A percentile compares a stretch with the other conserved stretches of the same genome.
Conservation (phyloP, 805 yeast genomes). For the Komagataella mondaviorum region DNA sequence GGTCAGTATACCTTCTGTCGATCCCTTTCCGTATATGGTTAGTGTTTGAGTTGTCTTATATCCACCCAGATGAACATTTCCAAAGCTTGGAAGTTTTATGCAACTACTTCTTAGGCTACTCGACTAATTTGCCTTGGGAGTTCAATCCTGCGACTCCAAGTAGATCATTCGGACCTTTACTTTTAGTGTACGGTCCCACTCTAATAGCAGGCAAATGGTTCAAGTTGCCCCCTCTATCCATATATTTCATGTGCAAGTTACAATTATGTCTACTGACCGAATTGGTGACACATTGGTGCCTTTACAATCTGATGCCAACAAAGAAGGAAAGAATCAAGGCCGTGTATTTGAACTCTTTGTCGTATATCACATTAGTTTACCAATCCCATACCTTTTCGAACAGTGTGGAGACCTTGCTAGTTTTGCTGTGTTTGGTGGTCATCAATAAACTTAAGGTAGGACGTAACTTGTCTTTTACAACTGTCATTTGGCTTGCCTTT, state of each 20-base stretch:
- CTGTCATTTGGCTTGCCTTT: constrained; percentile 25
- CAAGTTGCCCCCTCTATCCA: constrained; percentile 26
- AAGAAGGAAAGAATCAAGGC: constrained; percentile 24
- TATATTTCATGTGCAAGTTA: constrained; percentile 42
- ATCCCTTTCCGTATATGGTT: constrained; percentile 38
- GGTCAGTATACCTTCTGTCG: constrained; percentile 28
- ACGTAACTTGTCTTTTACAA: not conserved
- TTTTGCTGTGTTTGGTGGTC: constrained; percentile 35
- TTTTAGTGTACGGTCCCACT: constrained; percentile 58
- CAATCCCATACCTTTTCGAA: constrained; percentile 90
- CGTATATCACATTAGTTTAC: constrained; percentile 62
- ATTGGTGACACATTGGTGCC: constrained; percentile 16
- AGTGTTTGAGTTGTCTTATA: constrained; percentile 63
- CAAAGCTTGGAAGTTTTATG: constrained; percentile 76
- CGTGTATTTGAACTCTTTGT: constrained; percentile 33
- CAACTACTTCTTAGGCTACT: constrained; percentile 21
- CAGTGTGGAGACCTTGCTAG: constrained; percentile 54
- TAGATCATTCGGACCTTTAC: constrained; percentile 59
- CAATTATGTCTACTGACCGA: constrained; percentile 21
- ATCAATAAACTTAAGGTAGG: constrained; percentile 21
- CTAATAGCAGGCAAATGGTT: constrained; percentile 22
- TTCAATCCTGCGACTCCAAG: constrained; percentile 44
- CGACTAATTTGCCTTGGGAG: constrained; percentile 69
- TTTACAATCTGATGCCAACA: constrained; percentile 17
- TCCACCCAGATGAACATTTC: constrained; percentile 97